These are phyloP conservation scores for Keithomyces neogunnii DNA, from an alignment of 2,329 filamentous ascomycete species.

Conservation along the genomic window DNA sequence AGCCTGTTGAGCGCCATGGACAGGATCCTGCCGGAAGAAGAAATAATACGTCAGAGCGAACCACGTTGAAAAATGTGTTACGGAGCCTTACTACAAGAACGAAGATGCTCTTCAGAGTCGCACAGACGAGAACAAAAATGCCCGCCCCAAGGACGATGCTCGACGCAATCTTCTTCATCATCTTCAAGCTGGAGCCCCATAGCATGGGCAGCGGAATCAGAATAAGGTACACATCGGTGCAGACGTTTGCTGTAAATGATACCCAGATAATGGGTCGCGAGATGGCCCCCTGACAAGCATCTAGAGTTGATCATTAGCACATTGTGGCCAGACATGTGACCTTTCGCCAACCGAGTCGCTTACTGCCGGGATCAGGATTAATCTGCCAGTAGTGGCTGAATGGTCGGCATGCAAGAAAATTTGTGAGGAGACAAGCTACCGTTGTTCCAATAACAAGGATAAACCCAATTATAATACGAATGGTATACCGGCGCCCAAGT, in stretches of 20 bases:
- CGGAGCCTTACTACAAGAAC: slow-evolving; percentile 16
- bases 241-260: slow-evolving; percentile 40
- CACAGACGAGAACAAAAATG: slow-evolving; percentile 29
- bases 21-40: slow-evolving; percentile 22
- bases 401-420: slow-evolving; percentile 42
- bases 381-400: slow-evolving; percentile 50
- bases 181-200: slow-evolving; percentile 24
- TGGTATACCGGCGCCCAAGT: not conserved
- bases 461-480: slow-evolving; percentile 37
- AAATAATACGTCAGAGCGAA: not conserved
- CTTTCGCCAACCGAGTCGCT: slow-evolving; percentile 12
- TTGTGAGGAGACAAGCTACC: slow-evolving; percentile 36
- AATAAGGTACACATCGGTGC: slow-evolving; percentile 49
- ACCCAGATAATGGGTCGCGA: slow-evolving; percentile 41
- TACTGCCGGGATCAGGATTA: slow-evolving; percentile 46
- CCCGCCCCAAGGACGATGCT: slow-evolving; percentile 29
- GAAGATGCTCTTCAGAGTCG: slow-evolving; percentile 27
- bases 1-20: not conserved
- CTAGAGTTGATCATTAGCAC: slow-evolving; percentile 14
- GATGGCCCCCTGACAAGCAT: slow-evolving; percentile 38
- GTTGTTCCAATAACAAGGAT: slow-evolving; percentile 38
- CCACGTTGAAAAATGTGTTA: slow-evolving; percentile 14
- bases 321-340: too few relatives aligned
- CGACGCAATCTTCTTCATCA: slow-evolving; percentile 26
- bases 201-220: slow-evolving; percentile 46